These are phyloP conservation scores for Yarrowia deformans DNA, from an alignment of 805 yeast genomes.

Conservation along the genomic window DNA sequence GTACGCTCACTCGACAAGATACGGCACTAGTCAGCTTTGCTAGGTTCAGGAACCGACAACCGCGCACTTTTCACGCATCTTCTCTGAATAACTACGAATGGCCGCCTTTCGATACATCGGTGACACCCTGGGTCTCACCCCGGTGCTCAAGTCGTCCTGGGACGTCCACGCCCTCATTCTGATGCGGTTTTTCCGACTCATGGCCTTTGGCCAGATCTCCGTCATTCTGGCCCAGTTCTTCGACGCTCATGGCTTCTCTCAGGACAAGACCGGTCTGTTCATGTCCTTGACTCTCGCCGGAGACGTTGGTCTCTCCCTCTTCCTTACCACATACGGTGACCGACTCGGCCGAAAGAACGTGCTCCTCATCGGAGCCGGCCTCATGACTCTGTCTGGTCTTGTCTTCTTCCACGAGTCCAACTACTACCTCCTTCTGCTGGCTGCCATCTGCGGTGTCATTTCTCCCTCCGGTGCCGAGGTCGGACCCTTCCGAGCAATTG, in stretches of 20 bases:
- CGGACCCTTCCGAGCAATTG: conserved; percentile 88
- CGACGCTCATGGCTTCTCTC: conserved; percentile 61
- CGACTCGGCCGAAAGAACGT: conserved; percentile 70
- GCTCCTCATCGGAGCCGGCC: conserved; percentile 65
- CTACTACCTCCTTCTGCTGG: conserved; percentile 63
- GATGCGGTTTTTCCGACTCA: conserved; percentile 72
- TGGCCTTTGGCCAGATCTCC: conserved; percentile 80
- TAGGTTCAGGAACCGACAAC: neutral
- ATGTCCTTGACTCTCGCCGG: conserved; percentile 85
- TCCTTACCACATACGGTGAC: conserved; percentile 81
- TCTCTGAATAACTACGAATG: neutral
- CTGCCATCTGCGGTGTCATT: conserved; percentile 84
- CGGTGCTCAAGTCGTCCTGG: conserved; percentile 34
- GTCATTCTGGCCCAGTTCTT: conserved; percentile 77
- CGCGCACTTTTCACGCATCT: neutral
- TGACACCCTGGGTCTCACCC: conserved; percentile 31
- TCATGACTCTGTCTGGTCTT: conserved; percentile 74
- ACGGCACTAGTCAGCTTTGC: neutral
- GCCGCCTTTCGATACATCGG: conserved; percentile 16
- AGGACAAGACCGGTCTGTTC: conserved; percentile 71
- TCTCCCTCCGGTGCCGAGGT: conserved; percentile 91
- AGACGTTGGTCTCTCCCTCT: conserved; percentile 73
- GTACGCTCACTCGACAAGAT: neutral
- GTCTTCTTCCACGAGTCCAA: conserved; percentile 65
- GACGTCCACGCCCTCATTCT: conserved; percentile 72